Conservation (phyloP, 352 stramenopile genomes). For the Phytophthora nicotianae region DNA sequence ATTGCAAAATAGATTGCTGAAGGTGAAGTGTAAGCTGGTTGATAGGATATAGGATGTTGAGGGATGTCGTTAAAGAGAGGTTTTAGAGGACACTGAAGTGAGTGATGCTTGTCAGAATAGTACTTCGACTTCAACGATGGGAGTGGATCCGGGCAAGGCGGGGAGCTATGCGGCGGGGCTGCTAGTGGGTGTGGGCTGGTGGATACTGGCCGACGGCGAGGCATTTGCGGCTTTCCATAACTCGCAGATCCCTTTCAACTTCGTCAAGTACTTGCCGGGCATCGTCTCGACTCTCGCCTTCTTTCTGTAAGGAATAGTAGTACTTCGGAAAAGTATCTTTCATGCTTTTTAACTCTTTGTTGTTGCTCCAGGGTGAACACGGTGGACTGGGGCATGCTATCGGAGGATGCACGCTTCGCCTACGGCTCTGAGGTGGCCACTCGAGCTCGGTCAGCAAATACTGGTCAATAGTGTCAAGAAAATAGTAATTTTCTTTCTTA, state of each 20-base stretch:
- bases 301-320: conserved; percentile 44
- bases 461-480: not conserved
- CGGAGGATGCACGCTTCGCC: conserved; percentile 43
- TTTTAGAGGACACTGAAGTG: not conserved
- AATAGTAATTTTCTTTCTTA: not conserved
- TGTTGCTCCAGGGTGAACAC: conserved; percentile 50
- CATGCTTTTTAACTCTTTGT: not conserved
- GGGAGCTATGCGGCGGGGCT: conserved; percentile 56
- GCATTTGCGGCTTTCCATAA: conserved; percentile 44
- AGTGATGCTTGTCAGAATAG: not conserved
- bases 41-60: not conserved
- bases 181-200: conserved; percentile 65
- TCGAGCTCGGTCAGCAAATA: conserved; percentile 40
- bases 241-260: conserved; percentile 66
- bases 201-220: conserved; percentile 62
- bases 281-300: conserved; percentile 63
- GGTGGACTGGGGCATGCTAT: conserved; percentile 70
- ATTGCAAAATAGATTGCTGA: not conserved
- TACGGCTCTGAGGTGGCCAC: conserved; percentile 56
- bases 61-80: conserved; percentile 1
- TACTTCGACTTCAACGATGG: conserved; percentile 25
- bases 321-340: conserved; percentile 3
- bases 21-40: not conserved
- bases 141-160: conserved; percentile 38
- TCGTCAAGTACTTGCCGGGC: conserved; percentile 62